Evolutionary conservation across 495 filamentous ascomycete species (phyloP).

Genomic region (Penicillium paradoxum): DNA sequence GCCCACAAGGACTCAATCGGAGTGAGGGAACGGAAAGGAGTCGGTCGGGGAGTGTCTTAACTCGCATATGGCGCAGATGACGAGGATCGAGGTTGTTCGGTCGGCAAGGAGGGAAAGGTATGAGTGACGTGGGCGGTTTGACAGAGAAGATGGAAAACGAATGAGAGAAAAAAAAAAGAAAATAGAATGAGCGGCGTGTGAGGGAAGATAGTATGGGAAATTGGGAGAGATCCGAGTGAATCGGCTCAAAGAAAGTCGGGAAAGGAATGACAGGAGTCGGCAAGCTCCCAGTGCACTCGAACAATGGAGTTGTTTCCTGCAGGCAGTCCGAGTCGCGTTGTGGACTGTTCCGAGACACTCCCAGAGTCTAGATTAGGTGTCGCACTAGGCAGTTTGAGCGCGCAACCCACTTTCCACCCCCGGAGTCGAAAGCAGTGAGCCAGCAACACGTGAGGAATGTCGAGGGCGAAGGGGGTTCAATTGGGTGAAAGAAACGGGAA

Average conservation of each 20-base stretch:
- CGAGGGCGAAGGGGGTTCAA: constrained; percentile 6
- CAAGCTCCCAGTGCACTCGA: constrained; percentile 16
- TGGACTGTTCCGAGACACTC: constrained; percentile 28
- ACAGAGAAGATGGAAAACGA: neutral
- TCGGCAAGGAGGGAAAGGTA: constrained; percentile 4
- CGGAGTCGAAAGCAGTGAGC: neutral
- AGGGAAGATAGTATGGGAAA: neutral
- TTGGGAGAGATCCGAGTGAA: neutral
- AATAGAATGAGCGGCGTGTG: neutral
- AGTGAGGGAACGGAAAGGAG: constrained; percentile 12
- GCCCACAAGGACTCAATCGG: constrained; percentile 6
- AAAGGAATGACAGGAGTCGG: constrained; percentile 19
- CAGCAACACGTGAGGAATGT: constrained; percentile 6
- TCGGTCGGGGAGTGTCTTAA: constrained; percentile 1
- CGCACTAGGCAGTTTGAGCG: constrained; percentile 9
- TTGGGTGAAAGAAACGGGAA: constrained; percentile 7
- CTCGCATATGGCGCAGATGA: constrained; percentile 23
- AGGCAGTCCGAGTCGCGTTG: constrained; percentile 24
- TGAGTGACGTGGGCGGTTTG: constrained; percentile 3
- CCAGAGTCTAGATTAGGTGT: constrained; percentile 16
- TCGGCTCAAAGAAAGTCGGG: constrained; percentile 3
- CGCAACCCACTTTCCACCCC: constrained; percentile 11
- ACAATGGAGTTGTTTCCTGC: constrained; percentile 40
- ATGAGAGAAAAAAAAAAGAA: neutral
- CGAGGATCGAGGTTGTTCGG: constrained; percentile 4